phyloP scores from a whole-genome alignment of 2,329 filamentous ascomycete genomes.

The Neonectria hederae region DNA sequence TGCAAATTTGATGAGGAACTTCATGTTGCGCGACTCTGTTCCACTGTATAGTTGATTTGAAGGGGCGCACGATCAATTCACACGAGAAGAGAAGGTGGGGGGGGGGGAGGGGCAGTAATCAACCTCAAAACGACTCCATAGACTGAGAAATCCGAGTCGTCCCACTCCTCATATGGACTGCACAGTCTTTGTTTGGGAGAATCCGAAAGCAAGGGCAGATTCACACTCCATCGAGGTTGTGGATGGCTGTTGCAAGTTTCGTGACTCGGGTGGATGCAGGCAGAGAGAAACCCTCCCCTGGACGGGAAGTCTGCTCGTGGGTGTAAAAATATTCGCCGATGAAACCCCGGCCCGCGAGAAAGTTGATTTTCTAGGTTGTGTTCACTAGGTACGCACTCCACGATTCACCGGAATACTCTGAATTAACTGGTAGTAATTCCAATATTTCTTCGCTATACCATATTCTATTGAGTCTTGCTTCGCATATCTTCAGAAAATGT shows the following conservation, averaged over 20 bases:
- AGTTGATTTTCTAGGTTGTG: constrained; percentile 26
- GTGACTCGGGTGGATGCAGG: constrained; percentile 17
- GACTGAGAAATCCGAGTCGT: neutral
- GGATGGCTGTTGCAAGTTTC: constrained; percentile 14
- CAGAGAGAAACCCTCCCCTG: constrained; percentile 77
- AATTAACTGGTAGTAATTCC: neutral
- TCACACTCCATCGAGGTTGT: neutral
- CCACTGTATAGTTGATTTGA: constrained; percentile 1
- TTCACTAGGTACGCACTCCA: too few relatives aligned
- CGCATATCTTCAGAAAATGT: constrained; percentile 50
- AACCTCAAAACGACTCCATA: constrained; percentile 6
- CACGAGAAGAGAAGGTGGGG: constrained; percentile 23
- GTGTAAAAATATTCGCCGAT: constrained; percentile 39
- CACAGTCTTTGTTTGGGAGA: neutral
- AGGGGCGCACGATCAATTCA: constrained; percentile 6
- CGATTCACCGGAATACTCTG: neutral
- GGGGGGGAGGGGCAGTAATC: constrained; percentile 19
- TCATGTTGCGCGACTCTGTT: constrained; percentile 55
- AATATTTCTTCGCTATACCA: neutral
- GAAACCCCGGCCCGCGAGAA: constrained; percentile 38
- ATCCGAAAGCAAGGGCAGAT: neutral
- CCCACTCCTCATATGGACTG: neutral
- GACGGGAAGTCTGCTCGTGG: constrained; percentile 39
- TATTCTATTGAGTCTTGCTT: neutral
- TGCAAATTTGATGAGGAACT: constrained; percentile 89